Conservation (phyloP, 768 basidiomycete species). For the Chalciporus pseudorubinellus region DNA sequence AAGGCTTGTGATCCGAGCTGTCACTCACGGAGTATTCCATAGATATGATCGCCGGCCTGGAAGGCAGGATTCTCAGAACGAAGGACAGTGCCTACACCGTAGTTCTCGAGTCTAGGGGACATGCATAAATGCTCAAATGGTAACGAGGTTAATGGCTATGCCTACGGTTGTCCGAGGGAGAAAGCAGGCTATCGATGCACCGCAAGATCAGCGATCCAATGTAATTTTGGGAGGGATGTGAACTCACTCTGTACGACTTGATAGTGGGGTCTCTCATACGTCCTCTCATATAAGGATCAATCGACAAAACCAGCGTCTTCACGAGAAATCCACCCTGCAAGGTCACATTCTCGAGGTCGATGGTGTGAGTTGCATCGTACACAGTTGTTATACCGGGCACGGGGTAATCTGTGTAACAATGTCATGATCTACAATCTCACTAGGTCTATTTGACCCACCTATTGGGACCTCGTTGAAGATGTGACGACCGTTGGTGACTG, state of each 20-base stretch:
- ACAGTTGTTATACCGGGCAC: constrained; percentile 43
- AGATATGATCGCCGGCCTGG: constrained; percentile 14
- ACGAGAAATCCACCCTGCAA: constrained; percentile 47
- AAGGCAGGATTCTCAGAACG: constrained; percentile 15
- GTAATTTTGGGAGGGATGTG: background rate
- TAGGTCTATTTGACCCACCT: background rate
- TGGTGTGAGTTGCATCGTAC: constrained; percentile 43
- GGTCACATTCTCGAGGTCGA: constrained; percentile 47
- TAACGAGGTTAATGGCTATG: background rate
- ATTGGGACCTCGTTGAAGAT: constrained; percentile 35
- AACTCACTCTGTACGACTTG: constrained; percentile 1
- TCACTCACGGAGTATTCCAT: constrained; percentile 28
- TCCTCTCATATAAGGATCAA: constrained; percentile 45
- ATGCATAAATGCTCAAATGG: background rate
- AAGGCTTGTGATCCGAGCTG: background rate
- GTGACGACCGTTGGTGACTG: constrained; percentile 34
- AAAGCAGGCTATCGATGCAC: background rate
- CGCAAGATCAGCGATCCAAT: background rate
- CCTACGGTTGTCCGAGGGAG: constrained; percentile 11
- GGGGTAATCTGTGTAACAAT: constrained; percentile 29
- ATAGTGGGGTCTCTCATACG: constrained; percentile 33
- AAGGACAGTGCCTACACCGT: constrained; percentile 37
- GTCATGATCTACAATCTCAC: background rate
- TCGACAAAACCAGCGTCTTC: constrained; percentile 47
- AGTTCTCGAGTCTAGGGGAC: constrained; percentile 19